Conservation (phyloP, 371 early-diverging fungal genomes). For the Capillidium rhysosporum region DNA sequence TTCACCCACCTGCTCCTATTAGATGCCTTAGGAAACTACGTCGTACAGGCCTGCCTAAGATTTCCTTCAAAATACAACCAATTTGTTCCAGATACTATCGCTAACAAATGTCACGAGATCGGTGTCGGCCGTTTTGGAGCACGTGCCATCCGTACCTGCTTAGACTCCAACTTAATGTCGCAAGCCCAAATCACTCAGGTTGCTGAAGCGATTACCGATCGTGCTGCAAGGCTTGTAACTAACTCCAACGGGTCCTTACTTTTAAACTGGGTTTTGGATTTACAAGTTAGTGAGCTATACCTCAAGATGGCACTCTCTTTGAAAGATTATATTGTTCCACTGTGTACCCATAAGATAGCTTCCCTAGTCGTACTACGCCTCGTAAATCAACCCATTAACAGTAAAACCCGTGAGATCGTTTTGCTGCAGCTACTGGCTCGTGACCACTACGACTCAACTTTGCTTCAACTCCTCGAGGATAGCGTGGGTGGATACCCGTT, state of each 20-base stretch:
- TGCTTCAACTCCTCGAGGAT: no score
- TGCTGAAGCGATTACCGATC: slow-evolving; percentile 59
- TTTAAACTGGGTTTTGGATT: slow-evolving; percentile 84
- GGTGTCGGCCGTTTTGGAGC: slow-evolving; percentile 89
- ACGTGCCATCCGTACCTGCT: slow-evolving; percentile 81
- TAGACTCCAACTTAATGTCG: slow-evolving; percentile 66
- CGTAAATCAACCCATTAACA: slow-evolving; percentile 64
- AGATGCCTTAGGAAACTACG: slow-evolving; percentile 96
- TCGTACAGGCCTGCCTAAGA: slow-evolving; percentile 85
- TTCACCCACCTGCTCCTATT: slow-evolving; percentile 73
- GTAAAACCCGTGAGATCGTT: slow-evolving; percentile 56
- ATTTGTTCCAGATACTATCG: slow-evolving; percentile 86
- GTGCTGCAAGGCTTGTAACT: slow-evolving; percentile 53
- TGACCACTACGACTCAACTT: no score
- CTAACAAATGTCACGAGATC: slow-evolving; percentile 66
- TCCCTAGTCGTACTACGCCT: slow-evolving; percentile 68
- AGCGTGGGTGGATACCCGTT: no score
- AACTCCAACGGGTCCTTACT: slow-evolving; percentile 84
- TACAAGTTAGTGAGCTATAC: slow-evolving; percentile 51
- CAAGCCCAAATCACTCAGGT: slow-evolving; percentile 68
- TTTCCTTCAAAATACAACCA: slow-evolving; percentile 60
- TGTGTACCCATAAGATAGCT: slow-evolving; percentile 81
- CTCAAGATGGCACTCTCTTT: slow-evolving; percentile 33
- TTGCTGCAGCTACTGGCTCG: neutral
- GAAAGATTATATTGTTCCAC: slow-evolving; percentile 25